Evolutionary conservation across 2,329 filamentous ascomycete species (phyloP).

Genomic region (Colletotrichum sp.): DNA sequence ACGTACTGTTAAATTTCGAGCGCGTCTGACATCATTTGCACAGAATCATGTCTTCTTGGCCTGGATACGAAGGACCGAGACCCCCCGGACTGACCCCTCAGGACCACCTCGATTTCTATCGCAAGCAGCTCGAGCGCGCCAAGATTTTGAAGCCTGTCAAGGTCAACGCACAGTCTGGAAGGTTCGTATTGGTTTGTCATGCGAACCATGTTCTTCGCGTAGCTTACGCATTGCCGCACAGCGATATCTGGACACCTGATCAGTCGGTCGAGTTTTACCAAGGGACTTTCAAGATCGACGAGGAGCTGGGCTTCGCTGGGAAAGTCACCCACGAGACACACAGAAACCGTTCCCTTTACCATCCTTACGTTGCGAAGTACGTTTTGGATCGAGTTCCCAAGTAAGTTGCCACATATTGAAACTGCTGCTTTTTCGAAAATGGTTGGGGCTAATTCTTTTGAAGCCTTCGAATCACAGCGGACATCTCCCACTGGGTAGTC

Average conservation of each 20-base stretch:
- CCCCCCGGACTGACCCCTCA: neutral
- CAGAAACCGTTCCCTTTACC: constrained; percentile 35
- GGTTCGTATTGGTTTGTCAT: neutral
- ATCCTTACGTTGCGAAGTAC: constrained; percentile 31
- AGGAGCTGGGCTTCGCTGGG: constrained; percentile 32
- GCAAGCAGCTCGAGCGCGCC: constrained; percentile 13
- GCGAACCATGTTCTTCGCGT: neutral
- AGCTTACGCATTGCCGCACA: neutral
- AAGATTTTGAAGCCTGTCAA: constrained; percentile 12
- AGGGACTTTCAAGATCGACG: constrained; percentile 32
- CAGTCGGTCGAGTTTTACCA: constrained; percentile 37
- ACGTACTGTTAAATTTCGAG: neutral
- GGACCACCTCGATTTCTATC: constrained; percentile 17
- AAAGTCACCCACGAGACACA: constrained; percentile 37
- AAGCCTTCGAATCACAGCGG: constrained; percentile 28
- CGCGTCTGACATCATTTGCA: neutral
- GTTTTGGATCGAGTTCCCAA: constrained; percentile 33
- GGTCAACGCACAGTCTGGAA: constrained; percentile 22
- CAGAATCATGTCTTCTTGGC: constrained; percentile 18
- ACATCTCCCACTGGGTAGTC: constrained; percentile 31
- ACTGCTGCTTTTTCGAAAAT: neutral
- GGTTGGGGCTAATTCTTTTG: neutral
- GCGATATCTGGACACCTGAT: constrained; percentile 34
- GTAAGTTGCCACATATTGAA: constrained; percentile 20
- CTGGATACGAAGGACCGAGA: constrained; percentile 7